These are phyloP conservation scores for Phytophthora rubi DNA, from an alignment of 352 stramenopile species.

Conservation along the genomic window DNA sequence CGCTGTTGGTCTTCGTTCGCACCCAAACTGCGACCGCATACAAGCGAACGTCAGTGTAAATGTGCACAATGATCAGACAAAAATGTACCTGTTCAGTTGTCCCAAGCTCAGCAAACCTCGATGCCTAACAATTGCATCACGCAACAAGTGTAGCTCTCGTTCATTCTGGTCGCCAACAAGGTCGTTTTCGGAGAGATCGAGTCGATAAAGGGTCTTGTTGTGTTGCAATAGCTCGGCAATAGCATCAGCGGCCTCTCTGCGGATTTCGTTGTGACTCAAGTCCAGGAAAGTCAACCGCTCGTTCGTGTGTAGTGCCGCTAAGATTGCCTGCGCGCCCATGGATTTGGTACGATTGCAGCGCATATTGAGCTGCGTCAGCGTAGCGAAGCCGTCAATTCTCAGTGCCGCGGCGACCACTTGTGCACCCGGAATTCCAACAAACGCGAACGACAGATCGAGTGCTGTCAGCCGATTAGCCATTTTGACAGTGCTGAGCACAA, in stretches of 20 bases:
- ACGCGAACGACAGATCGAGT: conserved; percentile 53
- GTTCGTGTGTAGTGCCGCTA: conserved; percentile 31
- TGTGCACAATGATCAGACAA: not conserved
- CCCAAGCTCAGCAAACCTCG: conserved; percentile 22
- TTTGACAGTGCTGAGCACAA: conserved; percentile 44
- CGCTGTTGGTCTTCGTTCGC: conserved; percentile 11
- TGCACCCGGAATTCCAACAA: conserved; percentile 39
- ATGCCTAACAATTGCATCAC: conserved; percentile 10
- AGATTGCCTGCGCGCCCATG: conserved; percentile 35
- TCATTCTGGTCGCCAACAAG: conserved; percentile 8
- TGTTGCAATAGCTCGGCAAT: conserved; percentile 19
- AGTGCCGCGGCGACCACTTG: conserved; percentile 46
- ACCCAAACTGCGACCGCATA: conserved; percentile 4
- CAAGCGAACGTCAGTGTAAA: not conserved
- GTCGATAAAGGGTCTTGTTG: conserved; percentile 37
- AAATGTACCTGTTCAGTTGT: conserved; percentile 24
- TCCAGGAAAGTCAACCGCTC: conserved; percentile 38
- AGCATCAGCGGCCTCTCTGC: conserved; percentile 22
- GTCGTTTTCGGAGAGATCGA: conserved; percentile 44
- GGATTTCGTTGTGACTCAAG: conserved; percentile 48
- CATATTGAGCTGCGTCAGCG: conserved; percentile 44
- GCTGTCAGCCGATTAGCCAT: conserved; percentile 26
- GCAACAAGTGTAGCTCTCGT: not conserved
- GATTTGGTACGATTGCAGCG: conserved; percentile 40
- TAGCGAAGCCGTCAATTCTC: conserved; percentile 37